These are phyloP conservation scores for Dunaliella primolecta DNA, from an alignment of 139 green algal species.

Conservation along the genomic window DNA sequence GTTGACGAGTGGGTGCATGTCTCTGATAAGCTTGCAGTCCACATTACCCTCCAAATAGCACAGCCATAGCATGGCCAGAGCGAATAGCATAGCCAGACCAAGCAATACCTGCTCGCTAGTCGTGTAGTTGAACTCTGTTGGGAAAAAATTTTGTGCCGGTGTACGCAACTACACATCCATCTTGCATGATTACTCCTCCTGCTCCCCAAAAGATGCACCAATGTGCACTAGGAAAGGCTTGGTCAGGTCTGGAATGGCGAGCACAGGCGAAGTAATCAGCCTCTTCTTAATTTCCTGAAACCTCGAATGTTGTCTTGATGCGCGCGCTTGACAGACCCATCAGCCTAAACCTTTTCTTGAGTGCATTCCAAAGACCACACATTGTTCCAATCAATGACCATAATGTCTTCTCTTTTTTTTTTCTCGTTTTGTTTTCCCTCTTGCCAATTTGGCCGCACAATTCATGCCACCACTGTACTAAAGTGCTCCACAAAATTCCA, in stretches of 20 bases:
- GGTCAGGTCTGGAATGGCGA: slow-evolving; percentile 14
- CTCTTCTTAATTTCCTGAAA: slow-evolving; percentile 8
- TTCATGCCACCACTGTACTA: slow-evolving; percentile 23
- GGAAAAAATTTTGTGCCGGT: not conserved
- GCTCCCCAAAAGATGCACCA: slow-evolving; percentile 21
- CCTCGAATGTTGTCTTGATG: not conserved
- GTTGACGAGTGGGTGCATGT: slow-evolving; percentile 3
- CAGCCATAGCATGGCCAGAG: slow-evolving; percentile 17
- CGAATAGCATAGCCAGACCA: slow-evolving; percentile 19
- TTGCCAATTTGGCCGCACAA: no score
- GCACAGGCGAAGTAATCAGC: slow-evolving; percentile 17
- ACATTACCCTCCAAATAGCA: not conserved
- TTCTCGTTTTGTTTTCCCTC: no score
- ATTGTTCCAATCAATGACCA: slow-evolving; percentile 8
- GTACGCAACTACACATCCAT: slow-evolving; percentile 6
- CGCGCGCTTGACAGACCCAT: no score
- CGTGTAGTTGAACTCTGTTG: not conserved
- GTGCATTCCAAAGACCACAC: not conserved
- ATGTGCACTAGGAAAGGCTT: slow-evolving; percentile 25
- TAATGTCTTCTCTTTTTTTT: no score
- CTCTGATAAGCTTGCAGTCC: slow-evolving; percentile 10
- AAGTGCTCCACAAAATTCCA: slow-evolving; percentile 42
- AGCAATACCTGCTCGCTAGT: slow-evolving; percentile 30
- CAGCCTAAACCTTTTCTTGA: not conserved
- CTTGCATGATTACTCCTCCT: slow-evolving; percentile 38